A percentile compares a stretch with the other conserved stretches of the same genome.
phyloP scores from a whole-genome alignment of 2,329 filamentous ascomycete species.

The Ampelomyces quisqualis region DNA sequence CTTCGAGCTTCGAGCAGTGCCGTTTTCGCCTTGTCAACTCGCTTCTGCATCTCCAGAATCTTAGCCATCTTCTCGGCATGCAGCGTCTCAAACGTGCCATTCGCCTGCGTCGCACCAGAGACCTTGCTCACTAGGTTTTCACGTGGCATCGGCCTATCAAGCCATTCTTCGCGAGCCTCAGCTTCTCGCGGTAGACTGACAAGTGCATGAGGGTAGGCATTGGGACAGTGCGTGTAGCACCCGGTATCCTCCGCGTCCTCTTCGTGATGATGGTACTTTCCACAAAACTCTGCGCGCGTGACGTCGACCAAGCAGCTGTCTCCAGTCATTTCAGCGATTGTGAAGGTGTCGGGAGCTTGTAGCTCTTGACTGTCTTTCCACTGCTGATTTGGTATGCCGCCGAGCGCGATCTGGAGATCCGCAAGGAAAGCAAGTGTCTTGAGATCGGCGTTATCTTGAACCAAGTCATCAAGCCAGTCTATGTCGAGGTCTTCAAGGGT shows the following conservation, averaged over 20 bases:
- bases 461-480: neutral
- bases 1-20: conserved; percentile 3
- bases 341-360: neutral
- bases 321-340: neutral
- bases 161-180: too few species aligned
- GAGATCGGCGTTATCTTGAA: neutral
- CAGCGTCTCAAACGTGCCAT: conserved; percentile 3
- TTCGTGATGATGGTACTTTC: neutral
- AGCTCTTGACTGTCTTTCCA: neutral
- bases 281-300: neutral
- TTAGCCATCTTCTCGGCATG: conserved; percentile 8
- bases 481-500: neutral
- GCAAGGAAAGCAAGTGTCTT: neutral
- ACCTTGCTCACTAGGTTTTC: neutral
- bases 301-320: neutral
- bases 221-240: too few species aligned
- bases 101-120: neutral
- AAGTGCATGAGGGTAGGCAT: too few species aligned
- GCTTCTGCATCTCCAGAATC: conserved; percentile 6
- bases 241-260: too few species aligned
- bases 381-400: too few species aligned
- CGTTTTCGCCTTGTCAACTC: conserved; percentile 1
- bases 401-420: neutral
- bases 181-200: too few species aligned
- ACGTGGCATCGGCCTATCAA: too few species aligned